Evolutionary conservation across 441 rosid species (phyloP), one percentile per base, ranked within the genome.

Genomic region (Populus hybrid): DNA sequence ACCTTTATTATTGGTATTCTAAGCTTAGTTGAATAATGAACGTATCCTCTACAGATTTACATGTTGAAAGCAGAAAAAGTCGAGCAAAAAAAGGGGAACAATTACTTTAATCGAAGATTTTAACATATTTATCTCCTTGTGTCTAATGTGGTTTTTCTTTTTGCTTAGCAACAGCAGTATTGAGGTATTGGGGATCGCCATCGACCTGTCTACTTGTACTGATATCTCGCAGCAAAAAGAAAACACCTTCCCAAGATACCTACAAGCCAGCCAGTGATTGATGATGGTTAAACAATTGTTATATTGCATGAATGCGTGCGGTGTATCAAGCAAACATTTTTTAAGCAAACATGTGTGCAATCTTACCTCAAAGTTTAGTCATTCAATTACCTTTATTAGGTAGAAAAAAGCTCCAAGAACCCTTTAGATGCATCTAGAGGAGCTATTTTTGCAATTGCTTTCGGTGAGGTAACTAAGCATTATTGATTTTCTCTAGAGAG

Each of bases 51-150:
- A 40, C 12, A 10, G 45, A 40, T 40, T 40, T 40, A 14, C 42
- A 7, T 24, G 63, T 53, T 59, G 75, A 6, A 59, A 56, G 75
- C 59, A 56, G 66, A 56, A 20, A 11, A 56, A 72, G 75, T 31
- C 11, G 0, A 53, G 35, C 42, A 29, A n/a, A 9, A 33, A 18
- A 45, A 53, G 21, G 7, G 42, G 35, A 18, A 9, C 28, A 12
- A 53, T 26, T 72, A 16, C 70, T 38, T 68, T 14, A 24, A 38
- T 28, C 64, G 40, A 40, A 50, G 67, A 67, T 11, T 67, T 45
- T 45, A 75, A 67, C 36, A 66, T 75, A 11, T 26, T 45, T 3
- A 75, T 40, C 28, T 74, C 9, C 71, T 74, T 66, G 71, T 65
- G 61, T 38, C 11, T 66, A 38, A 42, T 64, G 76, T 67, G 63